Conservation (phyloP, 805 yeast species). For the Starmerella bombicola region DNA sequence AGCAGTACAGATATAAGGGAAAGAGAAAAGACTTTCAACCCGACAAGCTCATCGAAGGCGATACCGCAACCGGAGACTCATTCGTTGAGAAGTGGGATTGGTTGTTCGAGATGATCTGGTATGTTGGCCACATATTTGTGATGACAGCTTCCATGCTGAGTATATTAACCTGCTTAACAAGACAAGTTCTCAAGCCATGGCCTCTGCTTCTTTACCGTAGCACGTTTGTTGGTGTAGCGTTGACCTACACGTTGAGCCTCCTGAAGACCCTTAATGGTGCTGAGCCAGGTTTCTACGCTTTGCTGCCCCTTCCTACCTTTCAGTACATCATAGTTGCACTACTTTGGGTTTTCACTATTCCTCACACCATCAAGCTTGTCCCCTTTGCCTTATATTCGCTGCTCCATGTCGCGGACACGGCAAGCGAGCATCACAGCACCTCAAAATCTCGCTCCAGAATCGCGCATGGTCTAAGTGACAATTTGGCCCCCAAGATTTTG, state of each 20-base stretch:
- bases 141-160: slow-evolving; percentile 5
- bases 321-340: slow-evolving; percentile 49
- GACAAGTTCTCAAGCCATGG: slow-evolving; percentile 21
- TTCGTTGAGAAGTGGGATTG: slow-evolving; percentile 3
- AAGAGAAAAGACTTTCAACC: neutral
- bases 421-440: slow-evolving; percentile 11
- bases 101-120: slow-evolving; percentile 14
- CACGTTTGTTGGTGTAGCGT: slow-evolving; percentile 18
- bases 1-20: neutral
- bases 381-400: slow-evolving; percentile 63
- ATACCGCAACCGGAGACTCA: slow-evolving; percentile 1
- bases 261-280: slow-evolving; percentile 41
- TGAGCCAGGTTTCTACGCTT: slow-evolving; percentile 48
- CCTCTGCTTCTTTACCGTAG: slow-evolving; percentile 24
- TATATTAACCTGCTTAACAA: slow-evolving; percentile 18
- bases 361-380: slow-evolving; percentile 46
- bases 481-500: slow-evolving; percentile 13
- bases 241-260: slow-evolving; percentile 23
- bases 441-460: slow-evolving; percentile 6
- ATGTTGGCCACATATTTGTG: slow-evolving; percentile 14
- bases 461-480: slow-evolving; percentile 8
- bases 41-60: neutral
- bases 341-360: slow-evolving; percentile 47
- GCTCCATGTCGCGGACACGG: slow-evolving; percentile 55
- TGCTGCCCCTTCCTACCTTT: slow-evolving; percentile 64